Percentiles rank a stretch among this genome's conserved stretches.
Conservation (phyloP, 2,329 filamentous ascomycete species). For the Aspergillus fumigatus region DNA sequence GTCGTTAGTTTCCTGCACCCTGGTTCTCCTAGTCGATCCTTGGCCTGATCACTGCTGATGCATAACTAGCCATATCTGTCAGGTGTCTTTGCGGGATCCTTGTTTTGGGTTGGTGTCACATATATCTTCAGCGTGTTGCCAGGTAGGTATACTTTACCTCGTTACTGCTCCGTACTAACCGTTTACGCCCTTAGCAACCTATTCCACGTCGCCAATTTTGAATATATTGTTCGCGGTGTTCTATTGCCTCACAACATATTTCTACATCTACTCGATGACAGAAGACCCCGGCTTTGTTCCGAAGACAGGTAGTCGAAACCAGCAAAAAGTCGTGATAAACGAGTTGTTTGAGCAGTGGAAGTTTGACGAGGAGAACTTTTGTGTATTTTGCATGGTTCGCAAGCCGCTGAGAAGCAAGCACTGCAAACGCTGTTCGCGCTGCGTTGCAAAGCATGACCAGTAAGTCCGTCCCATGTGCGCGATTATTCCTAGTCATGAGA, state of each 20-base stretch:
- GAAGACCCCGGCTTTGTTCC: constrained; percentile 91
- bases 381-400: constrained; percentile 88
- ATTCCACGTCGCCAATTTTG: constrained; percentile 62
- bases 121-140: constrained; percentile 73
- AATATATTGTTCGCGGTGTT: constrained; percentile 70
- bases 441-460: constrained; percentile 96
- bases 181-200: constrained; percentile 50
- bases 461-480: constrained; percentile 46
- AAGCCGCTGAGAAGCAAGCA: constrained; percentile 93
- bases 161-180: constrained; percentile 4
- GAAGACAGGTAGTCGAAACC: constrained; percentile 80
- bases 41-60: constrained; percentile 5
- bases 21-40: background rate
- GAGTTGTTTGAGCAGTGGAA: constrained; percentile 80
- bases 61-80: constrained; percentile 73
- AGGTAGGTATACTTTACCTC: constrained; percentile 45
- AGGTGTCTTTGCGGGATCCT: constrained; percentile 82
- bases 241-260: constrained; percentile 69
- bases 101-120: constrained; percentile 74
- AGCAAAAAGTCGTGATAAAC: constrained; percentile 84
- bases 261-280: constrained; percentile 80
- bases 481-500: background rate
- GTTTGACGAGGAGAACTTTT: constrained; percentile 93
- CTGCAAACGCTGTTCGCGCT: constrained; percentile 84
- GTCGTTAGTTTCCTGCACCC: background rate